Evolutionary conservation across 2,329 filamentous ascomycete species (phyloP), one percentile per base, ranked within the genome.

Genomic region (Macrophomina pseudophaseolina): DNA sequence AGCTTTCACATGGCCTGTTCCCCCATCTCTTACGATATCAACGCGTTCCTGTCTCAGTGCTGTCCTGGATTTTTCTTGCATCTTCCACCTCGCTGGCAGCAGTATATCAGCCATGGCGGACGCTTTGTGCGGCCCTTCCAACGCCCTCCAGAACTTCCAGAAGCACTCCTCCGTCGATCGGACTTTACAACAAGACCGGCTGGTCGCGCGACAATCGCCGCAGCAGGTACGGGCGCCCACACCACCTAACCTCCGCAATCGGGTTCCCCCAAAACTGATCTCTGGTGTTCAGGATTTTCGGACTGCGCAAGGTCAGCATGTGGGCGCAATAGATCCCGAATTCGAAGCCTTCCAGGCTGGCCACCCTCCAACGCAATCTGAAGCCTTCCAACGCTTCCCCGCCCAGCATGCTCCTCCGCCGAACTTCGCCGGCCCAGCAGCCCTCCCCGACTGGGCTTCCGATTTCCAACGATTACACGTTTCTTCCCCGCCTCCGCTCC

Each of bases 91-190:
- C 23, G 46, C 48, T 30, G 23, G 23, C 48, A 30, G 12, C 40
- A 7, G 16, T 48, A 9, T 40, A 59, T 7, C 35, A 46, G 81
- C 70, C 72, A 91, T 91, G 89, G 83, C 86, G 63, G 88, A 91
- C 73, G 84, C 86, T 71, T 81, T 91, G 66, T 94, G 91, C 76
- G 90, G 91, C 67, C 90, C 91, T 18, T 91, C 91, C 12, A 93
- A 91, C 78, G 85, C 90, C 69, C 85, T 92, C 63, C 91, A 92
- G 78, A 89, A 86, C 73, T 87, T 93, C 75, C 86, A 90, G 72
- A 88, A 90, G 72, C 90, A 93, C 76, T 81, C 87, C 11, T 84
- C 89, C 58, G 84, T 87, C 69, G 90, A 93, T 75, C 84, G 89
- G 65, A 88, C 88, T 9, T 82, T 91, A 58, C 90, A 93, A 74